Conservation (phyloP, 805 yeast genomes). For the Kluyveromyces aestuarii region DNA sequence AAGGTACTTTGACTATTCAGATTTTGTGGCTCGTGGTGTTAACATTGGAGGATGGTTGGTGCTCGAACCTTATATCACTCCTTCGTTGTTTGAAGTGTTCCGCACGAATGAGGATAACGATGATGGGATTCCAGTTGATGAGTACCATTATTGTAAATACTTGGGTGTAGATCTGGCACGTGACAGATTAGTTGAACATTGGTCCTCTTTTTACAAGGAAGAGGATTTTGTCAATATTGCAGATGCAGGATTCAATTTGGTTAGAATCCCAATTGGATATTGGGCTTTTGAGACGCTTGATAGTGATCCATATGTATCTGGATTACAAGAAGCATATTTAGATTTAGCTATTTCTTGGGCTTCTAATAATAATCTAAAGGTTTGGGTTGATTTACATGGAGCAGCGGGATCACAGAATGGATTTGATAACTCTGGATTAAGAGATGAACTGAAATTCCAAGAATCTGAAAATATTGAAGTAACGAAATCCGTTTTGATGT, state of each 20-base stretch:
- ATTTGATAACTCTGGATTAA: slow-evolving; percentile 84
- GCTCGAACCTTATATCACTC: slow-evolving; percentile 79
- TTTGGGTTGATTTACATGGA: slow-evolving; percentile 91
- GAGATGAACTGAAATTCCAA: slow-evolving; percentile 52
- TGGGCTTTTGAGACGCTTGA: slow-evolving; percentile 71
- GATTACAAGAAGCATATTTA: slow-evolving; percentile 56
- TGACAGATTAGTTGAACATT: slow-evolving; percentile 51
- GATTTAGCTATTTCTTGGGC: slow-evolving; percentile 79
- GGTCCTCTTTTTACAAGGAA: slow-evolving; percentile 73
- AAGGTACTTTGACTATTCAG: slow-evolving; percentile 17
- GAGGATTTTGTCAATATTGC: slow-evolving; percentile 55
- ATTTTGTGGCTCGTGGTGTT: slow-evolving; percentile 42
- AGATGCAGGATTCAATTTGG: slow-evolving; percentile 64
- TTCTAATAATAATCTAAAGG: slow-evolving; percentile 48
- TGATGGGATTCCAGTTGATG: slow-evolving; percentile 64
- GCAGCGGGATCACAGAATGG: slow-evolving; percentile 98
- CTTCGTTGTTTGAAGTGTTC: slow-evolving; percentile 54
- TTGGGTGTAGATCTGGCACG: slow-evolving; percentile 56
- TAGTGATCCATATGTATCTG: slow-evolving; percentile 79
- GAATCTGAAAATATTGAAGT: slow-evolving; percentile 40
- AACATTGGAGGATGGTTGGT: slow-evolving; percentile 89
- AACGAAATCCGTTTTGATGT: slow-evolving; percentile 46
- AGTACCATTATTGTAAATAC: slow-evolving; percentile 53
- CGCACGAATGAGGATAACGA: slow-evolving; percentile 28
- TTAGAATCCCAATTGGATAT: slow-evolving; percentile 87